A percentile compares a stretch with the other conserved stretches of the same genome.
Conservation (phyloP, 495 filamentous ascomycete species). For the Hyaloscypha finlandica region DNA sequence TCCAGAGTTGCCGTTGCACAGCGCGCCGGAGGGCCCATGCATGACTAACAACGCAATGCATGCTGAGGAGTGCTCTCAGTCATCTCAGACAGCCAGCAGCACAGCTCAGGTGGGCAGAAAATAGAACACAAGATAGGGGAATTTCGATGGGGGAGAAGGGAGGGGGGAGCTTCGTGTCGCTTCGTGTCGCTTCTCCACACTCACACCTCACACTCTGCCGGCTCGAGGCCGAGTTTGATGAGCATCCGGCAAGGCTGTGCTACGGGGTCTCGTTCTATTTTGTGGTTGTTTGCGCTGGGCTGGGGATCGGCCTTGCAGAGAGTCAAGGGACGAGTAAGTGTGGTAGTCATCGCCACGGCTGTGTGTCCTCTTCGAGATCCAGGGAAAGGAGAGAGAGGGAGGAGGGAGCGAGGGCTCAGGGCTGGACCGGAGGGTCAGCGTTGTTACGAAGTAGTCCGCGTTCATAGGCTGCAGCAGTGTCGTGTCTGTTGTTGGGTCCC, state of each 20-base stretch:
- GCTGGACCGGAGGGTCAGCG: background rate
- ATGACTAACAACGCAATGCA: conserved; percentile 14
- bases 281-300: background rate
- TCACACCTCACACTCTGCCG: background rate
- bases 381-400: background rate
- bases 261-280: background rate
- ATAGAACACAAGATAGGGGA: conserved; percentile 15
- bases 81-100: background rate
- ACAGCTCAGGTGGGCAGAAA: conserved; percentile 17
- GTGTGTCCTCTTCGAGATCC: background rate
- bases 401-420: background rate
- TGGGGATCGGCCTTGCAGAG: background rate
- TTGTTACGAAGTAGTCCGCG: background rate
- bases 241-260: conserved; percentile 4
- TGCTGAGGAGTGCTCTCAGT: conserved; percentile 7
- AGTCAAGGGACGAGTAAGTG: background rate
- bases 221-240: conserved; percentile 5
- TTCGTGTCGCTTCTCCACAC: conserved; percentile 27
- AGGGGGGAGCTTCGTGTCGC: no score
- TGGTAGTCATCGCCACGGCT: background rate
- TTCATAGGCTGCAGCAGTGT: background rate
- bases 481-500: background rate
- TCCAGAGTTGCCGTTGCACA: conserved; percentile 7
- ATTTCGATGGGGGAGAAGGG: conserved; percentile 1
- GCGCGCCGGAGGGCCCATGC: conserved; percentile 22